Evolutionary conservation across 2,329 filamentous ascomycete genomes (phyloP).

Genomic region (Sarocladiaceae sp.): DNA sequence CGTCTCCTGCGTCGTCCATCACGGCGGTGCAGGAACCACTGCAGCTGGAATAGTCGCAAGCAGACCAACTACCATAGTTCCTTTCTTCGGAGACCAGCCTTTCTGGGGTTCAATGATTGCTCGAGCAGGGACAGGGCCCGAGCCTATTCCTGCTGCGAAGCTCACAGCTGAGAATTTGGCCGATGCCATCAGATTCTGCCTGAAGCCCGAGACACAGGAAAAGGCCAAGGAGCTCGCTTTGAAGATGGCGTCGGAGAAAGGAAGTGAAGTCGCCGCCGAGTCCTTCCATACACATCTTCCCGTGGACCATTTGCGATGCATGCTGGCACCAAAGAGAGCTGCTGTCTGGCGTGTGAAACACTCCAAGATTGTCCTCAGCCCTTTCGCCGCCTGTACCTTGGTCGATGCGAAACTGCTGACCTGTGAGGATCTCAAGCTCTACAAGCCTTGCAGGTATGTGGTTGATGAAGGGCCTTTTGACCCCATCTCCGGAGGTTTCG

Average conservation of each 20-base stretch:
- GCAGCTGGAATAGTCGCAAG: slow-evolving; percentile 80
- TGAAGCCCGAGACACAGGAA: slow-evolving; percentile 55
- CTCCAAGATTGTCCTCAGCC: slow-evolving; percentile 63
- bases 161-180: slow-evolving; percentile 64
- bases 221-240: slow-evolving; percentile 55
- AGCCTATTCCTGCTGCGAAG: slow-evolving; percentile 64
- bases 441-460: slow-evolving; percentile 61
- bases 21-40: slow-evolving; percentile 84
- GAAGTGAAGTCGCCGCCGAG: slow-evolving; percentile 58
- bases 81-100: slow-evolving; percentile 82
- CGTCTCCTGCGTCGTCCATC: slow-evolving; percentile 79
- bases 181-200: slow-evolving; percentile 56
- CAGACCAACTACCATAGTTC: slow-evolving; percentile 76
- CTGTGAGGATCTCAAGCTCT: slow-evolving; percentile 68
- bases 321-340: slow-evolving; percentile 59
- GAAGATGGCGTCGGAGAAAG: slow-evolving; percentile 63
- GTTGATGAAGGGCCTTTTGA: slow-evolving; percentile 76
- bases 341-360: slow-evolving; percentile 73
- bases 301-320: slow-evolving; percentile 63
- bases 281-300: slow-evolving; percentile 70
- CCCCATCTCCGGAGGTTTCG: slow-evolving; percentile 71
- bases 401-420: slow-evolving; percentile 60
- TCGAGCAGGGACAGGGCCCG: slow-evolving; percentile 66
- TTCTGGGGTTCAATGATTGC: slow-evolving; percentile 80
- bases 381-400: slow-evolving; percentile 67